Percentiles rank a stretch among this genome's conserved stretches.
phyloP scores from a whole-genome alignment of 805 yeast genomes.

The Sungouiozyma intestinalis region DNA sequence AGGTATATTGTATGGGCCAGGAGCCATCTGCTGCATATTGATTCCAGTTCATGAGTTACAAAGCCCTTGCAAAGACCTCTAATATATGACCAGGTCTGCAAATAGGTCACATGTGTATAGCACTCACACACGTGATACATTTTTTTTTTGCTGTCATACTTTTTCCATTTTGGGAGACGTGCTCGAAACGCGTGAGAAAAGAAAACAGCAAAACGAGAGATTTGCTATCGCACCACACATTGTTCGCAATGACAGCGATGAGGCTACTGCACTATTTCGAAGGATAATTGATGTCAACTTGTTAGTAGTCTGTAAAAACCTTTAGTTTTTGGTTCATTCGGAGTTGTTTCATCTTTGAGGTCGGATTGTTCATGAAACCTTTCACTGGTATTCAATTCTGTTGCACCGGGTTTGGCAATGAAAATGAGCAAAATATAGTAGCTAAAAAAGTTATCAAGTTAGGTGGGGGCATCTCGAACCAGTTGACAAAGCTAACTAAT shows the following conservation, averaged over 20 bases:
- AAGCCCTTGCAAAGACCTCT: too few relatives aligned
- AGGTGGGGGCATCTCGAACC: constrained; percentile 50
- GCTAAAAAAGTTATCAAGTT: constrained; percentile 38
- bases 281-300: too few relatives aligned
- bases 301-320: neutral
- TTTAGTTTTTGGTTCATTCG: neutral
- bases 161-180: neutral
- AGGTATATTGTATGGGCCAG: too few relatives aligned
- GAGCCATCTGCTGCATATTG: too few relatives aligned
- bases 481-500: constrained; percentile 51
- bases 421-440: constrained; percentile 33
- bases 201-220: neutral
- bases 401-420: constrained; percentile 40
- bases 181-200: neutral
- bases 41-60: too few relatives aligned
- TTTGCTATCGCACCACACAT: too few relatives aligned
- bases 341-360: neutral
- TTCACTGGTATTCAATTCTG: constrained; percentile 43
- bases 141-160: neutral
- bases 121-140: too few relatives aligned
- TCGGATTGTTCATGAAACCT: constrained; percentile 22
- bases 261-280: too few relatives aligned
- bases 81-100: too few relatives aligned
- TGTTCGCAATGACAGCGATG: too few relatives aligned
- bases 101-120: too few relatives aligned